Conservation (phyloP, 2,329 filamentous ascomycete genomes). For the Aureobasidium sp. region DNA sequence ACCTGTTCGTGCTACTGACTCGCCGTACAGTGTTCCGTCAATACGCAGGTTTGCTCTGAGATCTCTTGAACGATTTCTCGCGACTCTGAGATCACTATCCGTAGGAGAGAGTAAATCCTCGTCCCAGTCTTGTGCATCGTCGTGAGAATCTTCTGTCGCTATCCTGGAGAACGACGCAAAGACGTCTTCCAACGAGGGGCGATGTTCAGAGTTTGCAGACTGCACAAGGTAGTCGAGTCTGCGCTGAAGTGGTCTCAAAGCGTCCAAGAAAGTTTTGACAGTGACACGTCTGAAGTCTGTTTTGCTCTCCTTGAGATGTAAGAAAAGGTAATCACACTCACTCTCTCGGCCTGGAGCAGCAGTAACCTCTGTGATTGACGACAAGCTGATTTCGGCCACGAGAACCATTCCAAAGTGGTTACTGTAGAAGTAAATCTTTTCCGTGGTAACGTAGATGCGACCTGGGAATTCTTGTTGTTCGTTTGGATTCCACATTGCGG, state of each 20-base stretch:
- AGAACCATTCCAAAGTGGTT: constrained; percentile 87
- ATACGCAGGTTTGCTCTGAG: constrained; percentile 53
- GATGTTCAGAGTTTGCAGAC: constrained; percentile 66
- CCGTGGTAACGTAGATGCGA: constrained; percentile 78
- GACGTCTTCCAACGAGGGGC: constrained; percentile 60
- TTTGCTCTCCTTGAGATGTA: constrained; percentile 63
- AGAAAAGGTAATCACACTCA: constrained; percentile 86
- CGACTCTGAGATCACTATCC: constrained; percentile 31
- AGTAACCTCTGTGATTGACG: constrained; percentile 79
- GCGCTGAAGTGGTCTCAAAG: constrained; percentile 71
- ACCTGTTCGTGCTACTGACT: constrained; percentile 32
- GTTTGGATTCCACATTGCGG: constrained; percentile 78
- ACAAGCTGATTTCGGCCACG: constrained; percentile 68
- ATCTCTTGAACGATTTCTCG: constrained; percentile 39
- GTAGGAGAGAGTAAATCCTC: constrained; percentile 48
- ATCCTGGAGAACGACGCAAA: constrained; percentile 68
- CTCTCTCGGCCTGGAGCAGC: constrained; percentile 65
- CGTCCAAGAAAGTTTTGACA: constrained; percentile 88
- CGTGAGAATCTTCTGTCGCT: constrained; percentile 54
- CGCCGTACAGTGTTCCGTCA: constrained; percentile 53
- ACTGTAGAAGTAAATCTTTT: constrained; percentile 92
- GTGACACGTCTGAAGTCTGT: constrained; percentile 67
- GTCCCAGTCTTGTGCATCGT: constrained; percentile 85
- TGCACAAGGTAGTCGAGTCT: constrained; percentile 81
- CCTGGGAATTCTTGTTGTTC: constrained; percentile 73